Base-by-base conservation (phyloP, 306 rosid species). In the Dalbergia cultrata region DNA sequence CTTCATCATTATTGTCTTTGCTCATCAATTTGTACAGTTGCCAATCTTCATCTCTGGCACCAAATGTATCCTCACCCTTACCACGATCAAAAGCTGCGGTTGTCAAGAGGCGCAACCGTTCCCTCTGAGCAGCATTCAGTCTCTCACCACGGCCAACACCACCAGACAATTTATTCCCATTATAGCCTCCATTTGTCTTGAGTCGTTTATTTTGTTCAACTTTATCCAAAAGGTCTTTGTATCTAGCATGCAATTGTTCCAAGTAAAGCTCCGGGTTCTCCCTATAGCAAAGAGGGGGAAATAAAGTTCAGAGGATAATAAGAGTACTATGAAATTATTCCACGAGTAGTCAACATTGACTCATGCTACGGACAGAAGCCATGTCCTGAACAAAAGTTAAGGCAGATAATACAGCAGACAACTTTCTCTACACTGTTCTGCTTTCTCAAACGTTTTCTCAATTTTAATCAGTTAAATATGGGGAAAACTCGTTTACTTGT, bases 1-100 rank as follows among this genome's bases (percentile, higher is more conserved):
- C 99, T 6, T 90, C 99, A 50, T 84, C 87, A 31, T 84, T 80
- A 60, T 84, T 84, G 21, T 79, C 87, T 84, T 67, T 84, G 74
- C 87, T 79, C 87, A 84, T 79, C 81, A 84, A 53, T 75, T 93
- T 95, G 90, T 95, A 95, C 5, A 92, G 97, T 80, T 91, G 97
- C 99, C 99, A 95, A 81, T 95, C 99, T 84, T 93, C 99, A 37
- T 95, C 99, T 84, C 76, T 92, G 39, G 94, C 97, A 37, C 99
- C 87, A 53, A 84, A 84, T 79, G 87, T 84, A 68, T 84, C 87
- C 90, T 95, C 99, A 8, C 98, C 98, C 85, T 95, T 95, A 10
- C 99, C 98, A 2, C 97, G 96, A 87, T 93, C 98, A 64, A 90
- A 95, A 81, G 98, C 98, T 33, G 98, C 99, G 39, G 99, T 95